Base-by-base conservation (phyloP, 2,329 filamentous ascomycete species). In the Clonostachys rhizophaga region DNA sequence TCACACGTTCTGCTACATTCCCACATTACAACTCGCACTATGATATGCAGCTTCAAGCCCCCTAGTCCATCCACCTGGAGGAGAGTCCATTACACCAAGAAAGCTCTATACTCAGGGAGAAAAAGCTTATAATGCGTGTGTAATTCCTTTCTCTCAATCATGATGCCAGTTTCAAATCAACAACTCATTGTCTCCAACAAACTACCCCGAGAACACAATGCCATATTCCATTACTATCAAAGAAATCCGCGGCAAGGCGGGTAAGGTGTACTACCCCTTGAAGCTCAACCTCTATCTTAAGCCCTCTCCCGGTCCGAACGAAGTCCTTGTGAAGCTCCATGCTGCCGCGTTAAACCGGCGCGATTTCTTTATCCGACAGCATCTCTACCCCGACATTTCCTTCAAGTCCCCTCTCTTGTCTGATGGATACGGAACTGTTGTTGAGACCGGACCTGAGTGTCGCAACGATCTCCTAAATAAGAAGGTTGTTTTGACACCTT, bases 331-430 rank as follows among this genome's bases (percentile, higher is more conserved):
- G 52, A 83, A 81, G 59, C 74, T 97, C 60, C 78, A 80, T 35
- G 88, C 91, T 45, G 88, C 86, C 2, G 87, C 92, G 12, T 83
- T 97, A 45, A 97, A 97, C 73, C 94, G 96, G 72, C 87, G 91
- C 58, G 94, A 97, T 66, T 82, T 95, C 56, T 97, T 96, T 72
- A 87, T 95, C 67, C 88, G 92, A 47, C 91, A 94, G 66, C 86
- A 91, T 61, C 82, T 95, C 37, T 97, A 97, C 72, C 92, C 92
- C 0, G 86, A 81, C 55, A 86, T 90, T 46, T 86, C 87, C 13
- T 95, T 95, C 66, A 77, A 80, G 49, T 75, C 84, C 7, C 89
- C 92, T 2, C 71, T 97, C 39, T 78, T 95, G 30, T 83, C 91
- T 50, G 92, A 97, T 63, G 92, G 89, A 53, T 84, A 79, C 55